Evolutionary conservation across 169 alveolate genomes (phyloP).

Genomic region (Plasmodium malariae): DNA sequence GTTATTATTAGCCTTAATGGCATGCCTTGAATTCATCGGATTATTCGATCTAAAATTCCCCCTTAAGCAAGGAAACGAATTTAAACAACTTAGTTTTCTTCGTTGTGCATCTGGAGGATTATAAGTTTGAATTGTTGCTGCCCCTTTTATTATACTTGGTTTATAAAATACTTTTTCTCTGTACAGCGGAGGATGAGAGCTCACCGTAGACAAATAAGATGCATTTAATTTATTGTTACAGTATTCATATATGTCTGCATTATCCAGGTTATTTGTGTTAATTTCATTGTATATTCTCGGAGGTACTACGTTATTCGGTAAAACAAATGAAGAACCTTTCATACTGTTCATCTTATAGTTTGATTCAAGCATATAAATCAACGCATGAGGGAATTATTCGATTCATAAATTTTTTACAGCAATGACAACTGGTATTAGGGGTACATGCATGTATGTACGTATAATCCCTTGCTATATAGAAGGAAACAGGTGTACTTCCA

Average conservation of each 20-base stretch:
- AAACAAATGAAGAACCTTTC: constrained; percentile 11
- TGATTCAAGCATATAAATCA: not conserved
- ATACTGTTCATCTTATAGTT: constrained; percentile 6
- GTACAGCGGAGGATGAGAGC: constrained; percentile 14
- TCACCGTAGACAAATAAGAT: not conserved
- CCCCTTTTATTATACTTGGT: not conserved
- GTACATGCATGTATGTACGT: too few relatives aligned
- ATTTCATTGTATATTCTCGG: constrained; percentile 15
- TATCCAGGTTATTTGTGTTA: not conserved
- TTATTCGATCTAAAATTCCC: not conserved
- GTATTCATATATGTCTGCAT: constrained; percentile 19
- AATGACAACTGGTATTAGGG: too few relatives aligned
- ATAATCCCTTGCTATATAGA: too few relatives aligned
- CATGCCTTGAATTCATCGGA: constrained; percentile 12
- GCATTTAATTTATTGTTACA: constrained; percentile 1
- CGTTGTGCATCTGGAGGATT: not conserved
- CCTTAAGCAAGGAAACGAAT: constrained; percentile 43
- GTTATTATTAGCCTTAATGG: constrained; percentile 8
- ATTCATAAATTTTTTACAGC: not conserved
- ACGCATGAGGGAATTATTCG: not conserved
- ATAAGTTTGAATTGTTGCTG: not conserved
- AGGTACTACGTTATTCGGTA: constrained; percentile 18
- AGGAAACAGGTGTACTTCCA: too few relatives aligned
- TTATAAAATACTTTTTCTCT: constrained; percentile 10
- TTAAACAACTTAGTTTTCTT: constrained; percentile 34